phyloP scores from a whole-genome alignment of 2,329 filamentous ascomycete genomes.

The Ceratocystis colombiana region DNA sequence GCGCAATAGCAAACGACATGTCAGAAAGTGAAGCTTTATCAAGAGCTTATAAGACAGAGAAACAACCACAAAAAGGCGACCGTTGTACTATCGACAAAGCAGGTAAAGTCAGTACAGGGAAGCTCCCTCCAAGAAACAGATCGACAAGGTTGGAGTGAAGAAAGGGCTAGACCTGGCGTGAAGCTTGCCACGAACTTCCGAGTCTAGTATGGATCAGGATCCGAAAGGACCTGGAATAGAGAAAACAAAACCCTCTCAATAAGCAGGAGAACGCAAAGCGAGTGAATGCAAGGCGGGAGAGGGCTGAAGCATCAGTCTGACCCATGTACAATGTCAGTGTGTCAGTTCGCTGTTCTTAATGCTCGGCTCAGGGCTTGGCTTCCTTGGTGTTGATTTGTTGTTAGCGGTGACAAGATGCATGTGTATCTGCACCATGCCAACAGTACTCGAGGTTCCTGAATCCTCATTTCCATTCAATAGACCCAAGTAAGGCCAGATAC shows the following conservation, averaged over 20 bases:
- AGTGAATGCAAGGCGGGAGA: slow-evolving; percentile 2
- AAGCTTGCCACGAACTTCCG: slow-evolving; percentile 15
- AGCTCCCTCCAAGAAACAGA: background rate
- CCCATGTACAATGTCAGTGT: background rate
- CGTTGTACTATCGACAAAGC: background rate
- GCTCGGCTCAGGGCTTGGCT: no score
- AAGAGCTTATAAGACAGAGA: background rate
- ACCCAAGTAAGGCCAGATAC: background rate
- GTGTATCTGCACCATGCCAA: background rate
- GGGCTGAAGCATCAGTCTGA: slow-evolving; percentile 1
- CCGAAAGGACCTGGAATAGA: background rate
- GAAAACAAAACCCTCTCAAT: background rate
- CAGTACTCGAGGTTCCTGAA: background rate
- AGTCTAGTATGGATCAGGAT: slow-evolving; percentile 12
- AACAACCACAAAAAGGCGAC: background rate
- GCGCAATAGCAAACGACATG: background rate
- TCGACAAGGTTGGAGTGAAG: background rate
- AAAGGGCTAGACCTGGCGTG: slow-evolving; percentile 14
- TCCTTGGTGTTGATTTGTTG: background rate
- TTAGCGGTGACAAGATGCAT: background rate
- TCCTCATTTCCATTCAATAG: background rate
- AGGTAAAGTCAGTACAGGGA: background rate
- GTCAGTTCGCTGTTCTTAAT: no score
- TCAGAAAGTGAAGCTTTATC: background rate
- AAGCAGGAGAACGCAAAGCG: background rate